Evolutionary conservation across 805 yeast species (phyloP), one percentile per base, ranked within the genome.

Genomic region (Ogataea philodendri): DNA sequence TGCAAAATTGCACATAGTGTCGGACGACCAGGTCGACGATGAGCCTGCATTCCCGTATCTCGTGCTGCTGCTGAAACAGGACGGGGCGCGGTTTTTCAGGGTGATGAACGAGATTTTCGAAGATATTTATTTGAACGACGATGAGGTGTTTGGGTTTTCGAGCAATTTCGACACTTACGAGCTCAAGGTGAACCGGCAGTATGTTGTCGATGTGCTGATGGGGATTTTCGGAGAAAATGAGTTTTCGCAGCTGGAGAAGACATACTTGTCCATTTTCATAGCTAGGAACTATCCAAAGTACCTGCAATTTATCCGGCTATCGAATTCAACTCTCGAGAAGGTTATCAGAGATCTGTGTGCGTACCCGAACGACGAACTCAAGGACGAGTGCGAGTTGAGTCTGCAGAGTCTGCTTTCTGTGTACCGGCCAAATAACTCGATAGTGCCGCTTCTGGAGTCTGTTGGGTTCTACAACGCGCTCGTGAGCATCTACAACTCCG

Each of bases 281-380:
- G 84, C 90, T 0, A 61, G 90, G 39, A 89, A 84, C 52, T 77
- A 81, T 43, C 82, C 96, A 2, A 93, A 90, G 54, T 90, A 84
- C 56, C 68, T 76, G 9, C 98, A 90, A 58, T 89, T 85, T 44
- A 69, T 90, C 8, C 68, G 86, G 27, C 57, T 93, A 1, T 73
- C 88, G 1, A 93, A 81, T 37, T 65, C 76, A 1, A 60, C 67
- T 2, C 54, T 84, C 26, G 70, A 71, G 5, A 54, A 58, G 3
- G 61, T 82, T 0, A 61, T 83, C 16, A 60, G 66, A 4, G 59
- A 57, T 3, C 59, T 88, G 22, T 81, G 85, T 48, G 46, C 63
- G 13, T 63, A 55, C 32, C 48, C 62, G 10, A 57, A 56, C 7
- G 46, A 44, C 1, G 51, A 50, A 1, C 44, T 69, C 32, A 67